Evolutionary conservation across 805 yeast genomes (phyloP).

Genomic region (Yamadazyma sp.): DNA sequence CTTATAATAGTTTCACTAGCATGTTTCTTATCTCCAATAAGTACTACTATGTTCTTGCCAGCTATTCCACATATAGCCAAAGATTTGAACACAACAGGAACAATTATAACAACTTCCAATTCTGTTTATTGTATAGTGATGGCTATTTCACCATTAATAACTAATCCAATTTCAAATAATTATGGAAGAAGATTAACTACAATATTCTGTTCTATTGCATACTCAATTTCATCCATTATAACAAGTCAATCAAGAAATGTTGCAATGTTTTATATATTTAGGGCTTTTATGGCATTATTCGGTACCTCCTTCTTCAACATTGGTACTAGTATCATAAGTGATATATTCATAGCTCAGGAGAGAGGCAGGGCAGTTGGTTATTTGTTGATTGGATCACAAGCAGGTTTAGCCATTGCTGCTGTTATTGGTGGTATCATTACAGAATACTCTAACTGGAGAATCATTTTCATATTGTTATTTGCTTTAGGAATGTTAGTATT

Average conservation of each 20-base stretch:
- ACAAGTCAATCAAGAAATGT: neutral
- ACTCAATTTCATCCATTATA: slow-evolving; percentile 12
- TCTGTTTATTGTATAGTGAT: slow-evolving; percentile 48
- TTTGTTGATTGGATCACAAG: slow-evolving; percentile 45
- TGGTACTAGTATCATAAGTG: slow-evolving; percentile 49
- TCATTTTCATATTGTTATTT: slow-evolving; percentile 46
- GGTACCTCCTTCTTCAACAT: slow-evolving; percentile 53
- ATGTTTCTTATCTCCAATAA: slow-evolving; percentile 43
- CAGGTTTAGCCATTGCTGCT: slow-evolving; percentile 51
- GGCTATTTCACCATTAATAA: slow-evolving; percentile 49
- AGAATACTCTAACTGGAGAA: slow-evolving; percentile 49
- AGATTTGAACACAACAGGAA: slow-evolving; percentile 43
- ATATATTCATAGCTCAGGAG: slow-evolving; percentile 44
- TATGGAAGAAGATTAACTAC: slow-evolving; percentile 48
- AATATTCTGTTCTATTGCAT: slow-evolving; percentile 34
- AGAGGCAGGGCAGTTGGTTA: slow-evolving; percentile 51
- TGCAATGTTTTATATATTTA: slow-evolving; percentile 39
- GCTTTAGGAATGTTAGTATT: slow-evolving; percentile 38
- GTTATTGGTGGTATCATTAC: slow-evolving; percentile 51
- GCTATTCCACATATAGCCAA: slow-evolving; percentile 48
- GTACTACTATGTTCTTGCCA: slow-evolving; percentile 45
- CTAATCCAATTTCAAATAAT: slow-evolving; percentile 45
- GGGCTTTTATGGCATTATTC: slow-evolving; percentile 45
- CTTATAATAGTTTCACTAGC: slow-evolving; percentile 16
- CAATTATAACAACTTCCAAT: slow-evolving; percentile 44